These are phyloP conservation scores for Talaromyces proteolyticus DNA, from an alignment of 495 filamentous ascomycete species.

Conservation along the genomic window DNA sequence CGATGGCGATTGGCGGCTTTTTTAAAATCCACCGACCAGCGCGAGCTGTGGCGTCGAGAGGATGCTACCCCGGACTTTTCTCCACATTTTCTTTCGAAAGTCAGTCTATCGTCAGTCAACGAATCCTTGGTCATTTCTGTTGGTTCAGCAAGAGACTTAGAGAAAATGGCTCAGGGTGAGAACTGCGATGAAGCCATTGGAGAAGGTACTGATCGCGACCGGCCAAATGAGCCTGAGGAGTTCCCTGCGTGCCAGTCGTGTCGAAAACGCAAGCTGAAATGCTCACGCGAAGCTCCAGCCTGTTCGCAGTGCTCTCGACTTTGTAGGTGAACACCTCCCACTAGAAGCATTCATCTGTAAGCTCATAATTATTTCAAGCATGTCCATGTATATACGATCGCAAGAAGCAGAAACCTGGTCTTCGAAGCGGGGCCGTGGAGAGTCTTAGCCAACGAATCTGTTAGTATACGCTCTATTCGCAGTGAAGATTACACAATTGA, in stretches of 20 bases:
- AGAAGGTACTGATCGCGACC: not conserved
- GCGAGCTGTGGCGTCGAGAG: not conserved
- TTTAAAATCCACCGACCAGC: not conserved
- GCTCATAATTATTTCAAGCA: constrained; percentile 1
- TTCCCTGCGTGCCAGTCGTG: constrained; percentile 12
- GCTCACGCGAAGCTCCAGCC: constrained; percentile 15
- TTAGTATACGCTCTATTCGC: not conserved
- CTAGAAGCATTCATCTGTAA: not conserved
- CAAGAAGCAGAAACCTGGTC: constrained; percentile 16
- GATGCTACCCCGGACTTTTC: not conserved
- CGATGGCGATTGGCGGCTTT: no score
- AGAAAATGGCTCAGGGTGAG: not conserved
- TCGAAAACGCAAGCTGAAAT: constrained; percentile 16
- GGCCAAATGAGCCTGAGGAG: not conserved
- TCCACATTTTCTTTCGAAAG: not conserved
- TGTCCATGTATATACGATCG: constrained; percentile 15
- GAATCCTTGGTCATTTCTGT: no score
- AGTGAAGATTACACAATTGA: not conserved
- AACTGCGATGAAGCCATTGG: not conserved
- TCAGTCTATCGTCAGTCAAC: no score
- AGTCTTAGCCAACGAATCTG: constrained; percentile 17
- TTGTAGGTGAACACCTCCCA: not conserved
- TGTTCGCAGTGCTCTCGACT: constrained; percentile 7
- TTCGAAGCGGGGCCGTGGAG: constrained; percentile 19
- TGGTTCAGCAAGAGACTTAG: not conserved